Conservation (phyloP, 192 early-diverging fungal species). For the Anaeromyces robustus region DNA sequence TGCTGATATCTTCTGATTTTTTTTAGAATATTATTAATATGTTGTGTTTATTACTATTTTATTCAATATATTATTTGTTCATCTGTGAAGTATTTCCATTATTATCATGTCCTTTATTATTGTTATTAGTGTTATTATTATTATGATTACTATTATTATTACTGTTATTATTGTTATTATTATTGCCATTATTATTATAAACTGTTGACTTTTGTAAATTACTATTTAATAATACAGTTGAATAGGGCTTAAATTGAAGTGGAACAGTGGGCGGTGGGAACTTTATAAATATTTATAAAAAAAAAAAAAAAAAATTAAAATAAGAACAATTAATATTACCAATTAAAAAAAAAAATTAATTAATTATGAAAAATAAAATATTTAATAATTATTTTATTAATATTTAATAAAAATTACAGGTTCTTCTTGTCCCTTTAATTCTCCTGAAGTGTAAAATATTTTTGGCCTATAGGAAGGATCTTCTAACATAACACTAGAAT, state of each 20-base stretch:
- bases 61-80: no score
- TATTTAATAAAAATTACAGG: conserved; percentile 1
- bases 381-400: no score
- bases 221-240: background rate
- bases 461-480: conserved; percentile 57
- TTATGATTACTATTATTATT: background rate
- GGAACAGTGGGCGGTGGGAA: background rate
- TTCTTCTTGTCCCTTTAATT: conserved; percentile 36
- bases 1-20: no score
- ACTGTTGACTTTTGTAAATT: background rate
- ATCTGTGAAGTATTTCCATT: no score
- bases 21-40: no score
- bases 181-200: background rate
- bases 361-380: no score
- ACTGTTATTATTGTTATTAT: background rate
- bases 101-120: no score
- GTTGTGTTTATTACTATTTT: no score
- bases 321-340: no score
- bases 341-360: no score
- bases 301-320: no score
- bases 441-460: conserved; percentile 49
- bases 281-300: background rate
- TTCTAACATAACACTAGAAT: conserved; percentile 70
- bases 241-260: background rate
- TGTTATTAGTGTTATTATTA: no score